A percentile compares a stretch with the other conserved stretches of the same genome.
These are phyloP conservation scores for Mycena latifolia DNA, from an alignment of 768 basidiomycete genomes.

Conservation along the genomic window DNA sequence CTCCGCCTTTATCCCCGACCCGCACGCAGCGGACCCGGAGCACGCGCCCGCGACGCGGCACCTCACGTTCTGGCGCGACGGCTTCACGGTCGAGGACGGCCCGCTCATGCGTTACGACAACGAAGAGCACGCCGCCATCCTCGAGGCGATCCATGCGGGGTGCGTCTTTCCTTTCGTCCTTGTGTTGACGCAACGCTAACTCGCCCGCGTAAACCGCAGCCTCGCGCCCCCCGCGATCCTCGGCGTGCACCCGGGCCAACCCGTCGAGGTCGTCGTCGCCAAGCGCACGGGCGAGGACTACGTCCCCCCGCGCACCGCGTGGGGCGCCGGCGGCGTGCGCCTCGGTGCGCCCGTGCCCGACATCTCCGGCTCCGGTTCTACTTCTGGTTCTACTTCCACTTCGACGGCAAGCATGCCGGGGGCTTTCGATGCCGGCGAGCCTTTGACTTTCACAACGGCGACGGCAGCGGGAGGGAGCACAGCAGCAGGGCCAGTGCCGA, in stretches of 20 bases:
- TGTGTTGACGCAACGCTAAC: too few relatives aligned
- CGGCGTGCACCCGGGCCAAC: slow-evolving; percentile 80
- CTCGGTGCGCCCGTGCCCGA: slow-evolving; percentile 84
- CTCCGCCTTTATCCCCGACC: slow-evolving; percentile 82
- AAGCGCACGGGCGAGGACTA: slow-evolving; percentile 82
- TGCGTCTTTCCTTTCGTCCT: slow-evolving; percentile 46
- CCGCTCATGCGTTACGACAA: slow-evolving; percentile 88
- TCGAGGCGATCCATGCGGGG: slow-evolving; percentile 87
- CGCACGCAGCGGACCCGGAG: slow-evolving; percentile 57
- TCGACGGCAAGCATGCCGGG: not conserved
- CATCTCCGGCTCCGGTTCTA: slow-evolving; percentile 66
- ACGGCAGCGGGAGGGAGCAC: slow-evolving; percentile 46
- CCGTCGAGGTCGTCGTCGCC: slow-evolving; percentile 84
- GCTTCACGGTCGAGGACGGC: slow-evolving; percentile 93
- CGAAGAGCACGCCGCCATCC: slow-evolving; percentile 73
- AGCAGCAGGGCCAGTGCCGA: slow-evolving; percentile 63
- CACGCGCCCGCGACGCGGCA: slow-evolving; percentile 75
- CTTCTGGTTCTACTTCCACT: slow-evolving; percentile 29
- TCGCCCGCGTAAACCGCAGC: slow-evolving; percentile 40
- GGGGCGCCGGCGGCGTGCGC: slow-evolving; percentile 52
- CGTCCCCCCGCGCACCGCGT: slow-evolving; percentile 61
- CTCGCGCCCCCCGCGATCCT: slow-evolving; percentile 85
- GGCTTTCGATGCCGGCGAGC: not conserved
- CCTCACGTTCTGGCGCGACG: slow-evolving; percentile 94
- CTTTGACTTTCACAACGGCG: not conserved